Base-by-base conservation (phyloP, 2,329 filamentous ascomycete species). In the Myriosclerotinia curreyana region DNA sequence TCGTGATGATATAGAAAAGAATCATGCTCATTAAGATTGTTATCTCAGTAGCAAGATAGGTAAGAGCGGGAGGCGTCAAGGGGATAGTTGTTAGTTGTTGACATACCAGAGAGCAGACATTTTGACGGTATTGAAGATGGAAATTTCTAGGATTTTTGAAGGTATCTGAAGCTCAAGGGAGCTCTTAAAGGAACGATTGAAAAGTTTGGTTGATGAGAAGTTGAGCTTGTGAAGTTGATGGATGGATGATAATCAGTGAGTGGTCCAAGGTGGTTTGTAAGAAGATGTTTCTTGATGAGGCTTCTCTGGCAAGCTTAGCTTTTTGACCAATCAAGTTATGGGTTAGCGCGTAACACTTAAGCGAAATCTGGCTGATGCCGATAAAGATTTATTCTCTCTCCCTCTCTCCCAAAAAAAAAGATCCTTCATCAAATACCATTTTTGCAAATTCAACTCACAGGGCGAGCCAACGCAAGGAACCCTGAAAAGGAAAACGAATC, bases 81-180 rank as follows among this genome's bases (percentile, higher is more conserved):
- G 60, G 44, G 49, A 63, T 65, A 73, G 71, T 66, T 69, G 76
- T 76, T 65, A 73, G 71, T 66, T 69, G 76, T 76, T 76, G 76
- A 86, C 89, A 81, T 84, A 95, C 91, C 91, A 95, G 63, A 93
- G 90, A 36, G 54, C 63, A 51, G 88, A 79, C 90, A 95, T 94
- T 75, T 80, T 88, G 82, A 68, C 75, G 76, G 75, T 75, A 69
- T 74, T 73, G 62, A 71, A 67, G 68, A 71, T 65, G 67, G 67
- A 66, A 61, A 36, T 60, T 65, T 22, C 44, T 55, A 59, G 60
- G 36, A 50, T 46, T 58, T 66, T 25, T 44, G 60, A 60, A 64
- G 67, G 54, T 50, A 68, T 34, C 36, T 62, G 65, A 66, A 69
- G 69, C 64, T 72, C 56, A 60, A 58, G 49, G 49, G 63, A 69